Evolutionary conservation across 306 rosid genomes (phyloP), one percentile per base, ranked within the genome.

Genomic region (Mimosa bimucronata): DNA sequence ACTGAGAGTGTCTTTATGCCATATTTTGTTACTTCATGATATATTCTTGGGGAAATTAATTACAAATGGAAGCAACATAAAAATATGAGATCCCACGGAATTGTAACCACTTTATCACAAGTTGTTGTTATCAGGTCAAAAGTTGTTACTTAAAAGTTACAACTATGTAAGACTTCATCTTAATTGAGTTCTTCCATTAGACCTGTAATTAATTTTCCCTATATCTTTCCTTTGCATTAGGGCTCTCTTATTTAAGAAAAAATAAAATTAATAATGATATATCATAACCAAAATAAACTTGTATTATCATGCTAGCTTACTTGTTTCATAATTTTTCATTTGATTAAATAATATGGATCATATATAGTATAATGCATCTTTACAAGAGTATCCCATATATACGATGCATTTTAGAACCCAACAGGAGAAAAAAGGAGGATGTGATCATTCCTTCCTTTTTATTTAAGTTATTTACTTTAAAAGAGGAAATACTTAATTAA

Each of bases 391-490:
- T 38, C 50, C 41, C 60, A 6, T 70, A 13, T 7, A 9, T n/a
- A n/a, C 28, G 60, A 37, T 53, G 29, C 45, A 53, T 66, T 68
- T 74, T 31, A 45, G 13, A 75, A 16, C 19, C 29, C 30, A 76
- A 64, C 18, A 41, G 31, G 66, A 76, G 12, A 0, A 12, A 12
- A 44, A 42, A 42, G 12, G 11, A 18, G 34, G 70, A 81, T 9
- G 23, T 28, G 48, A 41, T 30, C 26, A 37, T 14, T 80, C 50
- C 30, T 76, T 61, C 46, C 76, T 30, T 71, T 40, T 71, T 79
- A 2, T 79, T 71, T 38, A 8, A 4, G 18, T 53, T 10, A 2
- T 50, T 37, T 10, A 71, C 60, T 64, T 65, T 11, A 55, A 23
- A 64, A 30, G 31, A 30, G 30, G 38, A 46, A 71, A 55, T 76